Percentiles rank a stretch among this genome's conserved stretches.
phyloP scores from a whole-genome alignment of 164 flowering plant species.

The Santalum album region DNA sequence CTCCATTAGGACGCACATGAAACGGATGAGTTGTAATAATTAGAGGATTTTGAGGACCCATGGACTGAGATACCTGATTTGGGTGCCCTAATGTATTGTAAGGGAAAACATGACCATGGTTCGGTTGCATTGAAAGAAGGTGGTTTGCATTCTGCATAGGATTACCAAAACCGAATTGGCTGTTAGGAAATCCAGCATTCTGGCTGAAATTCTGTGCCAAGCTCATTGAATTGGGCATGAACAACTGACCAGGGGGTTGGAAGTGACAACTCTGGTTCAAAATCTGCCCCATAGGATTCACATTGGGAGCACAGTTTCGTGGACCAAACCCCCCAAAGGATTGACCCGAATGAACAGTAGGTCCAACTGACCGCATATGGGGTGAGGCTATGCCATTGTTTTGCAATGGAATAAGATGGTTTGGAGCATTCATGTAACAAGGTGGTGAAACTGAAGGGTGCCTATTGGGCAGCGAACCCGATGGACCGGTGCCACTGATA shows the following conservation, averaged over 20 bases:
- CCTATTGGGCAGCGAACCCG: slow-evolving; percentile 7
- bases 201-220: slow-evolving; percentile 14
- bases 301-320: background rate
- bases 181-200: slow-evolving; percentile 14
- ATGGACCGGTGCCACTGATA: background rate
- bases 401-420: slow-evolving; percentile 14
- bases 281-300: slow-evolving; percentile 10
- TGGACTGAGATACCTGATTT: slow-evolving; percentile 6
- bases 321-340: slow-evolving; percentile 9
- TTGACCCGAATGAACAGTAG: slow-evolving; percentile 7
- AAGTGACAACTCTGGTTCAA: slow-evolving; percentile 6
- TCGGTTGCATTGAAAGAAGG: slow-evolving; percentile 13
- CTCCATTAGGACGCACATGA: slow-evolving; percentile 3
- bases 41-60: slow-evolving; percentile 14
- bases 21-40: slow-evolving; percentile 11
- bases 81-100: background rate
- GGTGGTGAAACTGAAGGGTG: slow-evolving; percentile 9
- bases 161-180: slow-evolving; percentile 18
- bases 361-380: slow-evolving; percentile 4
- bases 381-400: slow-evolving; percentile 16
- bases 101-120: slow-evolving; percentile 8
- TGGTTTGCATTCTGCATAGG: slow-evolving; percentile 21
- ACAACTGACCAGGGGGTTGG: slow-evolving; percentile 15
- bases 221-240: slow-evolving; percentile 11
- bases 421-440: slow-evolving; percentile 15